Percentiles rank a stretch among this genome's conserved stretches.
Evolutionary conservation across 495 filamentous ascomycete species (phyloP).

Genomic region (Talaromyces borbonicus): DNA sequence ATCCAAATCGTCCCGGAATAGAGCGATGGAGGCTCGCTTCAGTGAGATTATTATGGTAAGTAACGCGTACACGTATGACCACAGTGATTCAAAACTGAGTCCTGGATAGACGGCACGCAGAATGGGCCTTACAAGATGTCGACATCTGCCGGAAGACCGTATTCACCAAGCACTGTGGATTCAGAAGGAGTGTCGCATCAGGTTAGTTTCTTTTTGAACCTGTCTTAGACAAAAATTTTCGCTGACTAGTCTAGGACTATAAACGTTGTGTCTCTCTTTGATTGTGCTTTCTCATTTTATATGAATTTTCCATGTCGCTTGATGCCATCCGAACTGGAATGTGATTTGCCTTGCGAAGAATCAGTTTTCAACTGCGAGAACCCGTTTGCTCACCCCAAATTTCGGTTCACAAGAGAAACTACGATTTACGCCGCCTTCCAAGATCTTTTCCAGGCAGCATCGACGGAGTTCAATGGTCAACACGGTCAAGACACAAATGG

Average conservation of each 20-base stretch:
- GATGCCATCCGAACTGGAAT: constrained; percentile 27
- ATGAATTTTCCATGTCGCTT: constrained; percentile 36
- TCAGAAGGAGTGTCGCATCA: constrained; percentile 34
- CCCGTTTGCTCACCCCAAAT: constrained; percentile 29
- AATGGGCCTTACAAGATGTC: constrained; percentile 24
- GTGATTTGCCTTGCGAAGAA: constrained; percentile 30
- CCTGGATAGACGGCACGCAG: constrained; percentile 24
- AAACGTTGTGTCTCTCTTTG: constrained; percentile 27
- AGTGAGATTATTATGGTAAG: constrained; percentile 31
- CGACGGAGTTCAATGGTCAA: background rate
- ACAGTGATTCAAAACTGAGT: constrained; percentile 4
- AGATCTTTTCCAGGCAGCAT: constrained; percentile 21
- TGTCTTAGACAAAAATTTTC: too few species aligned
- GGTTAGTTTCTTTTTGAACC: constrained; percentile 16
- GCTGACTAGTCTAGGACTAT: constrained; percentile 24
- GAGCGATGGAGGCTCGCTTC: constrained; percentile 37
- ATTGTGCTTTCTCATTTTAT: constrained; percentile 37
- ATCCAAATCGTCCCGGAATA: constrained; percentile 25
- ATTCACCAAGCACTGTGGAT: constrained; percentile 30
- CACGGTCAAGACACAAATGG: constrained; percentile 4
- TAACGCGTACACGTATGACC: background rate
- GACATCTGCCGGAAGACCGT: constrained; percentile 23
- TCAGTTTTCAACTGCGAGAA: constrained; percentile 28
- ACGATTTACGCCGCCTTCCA: constrained; percentile 27
- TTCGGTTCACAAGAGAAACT: constrained; percentile 23